Evolutionary conservation across 2,329 filamentous ascomycete species (phyloP).

Genomic region (Epicoccum sorghinum): DNA sequence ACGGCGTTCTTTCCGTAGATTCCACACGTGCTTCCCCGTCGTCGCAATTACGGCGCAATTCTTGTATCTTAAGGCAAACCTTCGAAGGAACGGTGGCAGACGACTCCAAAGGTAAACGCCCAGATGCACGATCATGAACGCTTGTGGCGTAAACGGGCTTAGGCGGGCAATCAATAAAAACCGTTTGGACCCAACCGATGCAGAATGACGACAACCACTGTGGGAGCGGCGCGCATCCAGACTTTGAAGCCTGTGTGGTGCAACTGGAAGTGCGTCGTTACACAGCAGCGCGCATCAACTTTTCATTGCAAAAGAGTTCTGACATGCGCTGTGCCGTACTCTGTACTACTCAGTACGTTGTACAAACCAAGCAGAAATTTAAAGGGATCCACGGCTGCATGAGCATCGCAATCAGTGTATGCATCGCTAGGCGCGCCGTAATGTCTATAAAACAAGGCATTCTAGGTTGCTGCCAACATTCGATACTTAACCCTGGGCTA

Average conservation of each 20-base stretch:
- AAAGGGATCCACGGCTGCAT: conserved; percentile 2
- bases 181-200: not conserved
- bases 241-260: conserved; percentile 19
- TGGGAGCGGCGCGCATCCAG: not conserved
- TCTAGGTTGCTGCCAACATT: not conserved
- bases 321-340: conserved; percentile 34
- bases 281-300: conserved; percentile 31
- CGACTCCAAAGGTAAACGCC: not conserved
- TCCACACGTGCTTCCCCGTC: conserved; percentile 5
- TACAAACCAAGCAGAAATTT: conserved; percentile 23
- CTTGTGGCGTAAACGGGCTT: conserved; percentile 16
- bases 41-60: not conserved
- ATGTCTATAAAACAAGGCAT: not conserved
- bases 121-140: conserved; percentile 14
- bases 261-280: conserved; percentile 25
- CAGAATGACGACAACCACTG: not conserved
- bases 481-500: conserved; percentile 9
- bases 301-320: conserved; percentile 31
- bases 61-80: not conserved
- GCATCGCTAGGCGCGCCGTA: not conserved
- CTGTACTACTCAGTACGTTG: conserved; percentile 13
- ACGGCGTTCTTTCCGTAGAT: not conserved
- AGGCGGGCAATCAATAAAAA: conserved; percentile 12
- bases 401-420: not conserved
- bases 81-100: conserved; percentile 3